These are phyloP conservation scores for Bipolaris cookei DNA, from an alignment of 2,329 filamentous ascomycete species.

Conservation along the genomic window DNA sequence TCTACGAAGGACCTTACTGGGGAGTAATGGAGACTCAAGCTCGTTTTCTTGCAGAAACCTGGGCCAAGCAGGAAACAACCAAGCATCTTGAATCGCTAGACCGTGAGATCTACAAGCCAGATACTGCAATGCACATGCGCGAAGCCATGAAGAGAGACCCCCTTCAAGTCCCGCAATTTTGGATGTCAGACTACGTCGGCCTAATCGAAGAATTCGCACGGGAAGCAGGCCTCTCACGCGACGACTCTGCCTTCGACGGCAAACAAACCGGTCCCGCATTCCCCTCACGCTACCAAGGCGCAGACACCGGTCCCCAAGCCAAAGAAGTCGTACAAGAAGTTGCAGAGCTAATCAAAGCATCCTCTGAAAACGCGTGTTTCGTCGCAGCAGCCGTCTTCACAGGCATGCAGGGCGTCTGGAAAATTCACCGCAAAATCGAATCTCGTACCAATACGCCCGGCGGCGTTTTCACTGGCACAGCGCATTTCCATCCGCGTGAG, in stretches of 20 bases:
- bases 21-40: slow-evolving; percentile 88
- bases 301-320: slow-evolving; percentile 50
- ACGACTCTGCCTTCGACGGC: slow-evolving; percentile 45
- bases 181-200: slow-evolving; percentile 81
- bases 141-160: slow-evolving; percentile 37
- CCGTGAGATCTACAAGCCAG: slow-evolving; percentile 25
- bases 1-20: slow-evolving; percentile 86
- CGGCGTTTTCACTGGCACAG: slow-evolving; percentile 69
- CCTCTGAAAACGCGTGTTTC: slow-evolving; percentile 57
- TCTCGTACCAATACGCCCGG: slow-evolving; percentile 65
- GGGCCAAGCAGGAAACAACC: slow-evolving; percentile 51
- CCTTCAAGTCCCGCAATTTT: slow-evolving; percentile 70
- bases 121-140: slow-evolving; percentile 52
- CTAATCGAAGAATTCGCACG: slow-evolving; percentile 73
- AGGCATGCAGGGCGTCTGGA: slow-evolving; percentile 74
- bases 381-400: slow-evolving; percentile 72
- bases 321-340: slow-evolving; percentile 57
- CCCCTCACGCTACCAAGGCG: slow-evolving; percentile 41
- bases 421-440: slow-evolving; percentile 62
- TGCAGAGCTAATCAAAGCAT: slow-evolving; percentile 49
- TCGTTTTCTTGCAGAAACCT: slow-evolving; percentile 67
- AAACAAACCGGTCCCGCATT: slow-evolving; percentile 58
- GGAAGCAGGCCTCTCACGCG: slow-evolving; percentile 61
- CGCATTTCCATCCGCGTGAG: slow-evolving; percentile 67
- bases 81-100: slow-evolving; percentile 13